Evolutionary conservation across 2,329 filamentous ascomycete genomes (phyloP), one percentile per base, ranked within the genome.

Genomic region (Colletotrichum sp.): DNA sequence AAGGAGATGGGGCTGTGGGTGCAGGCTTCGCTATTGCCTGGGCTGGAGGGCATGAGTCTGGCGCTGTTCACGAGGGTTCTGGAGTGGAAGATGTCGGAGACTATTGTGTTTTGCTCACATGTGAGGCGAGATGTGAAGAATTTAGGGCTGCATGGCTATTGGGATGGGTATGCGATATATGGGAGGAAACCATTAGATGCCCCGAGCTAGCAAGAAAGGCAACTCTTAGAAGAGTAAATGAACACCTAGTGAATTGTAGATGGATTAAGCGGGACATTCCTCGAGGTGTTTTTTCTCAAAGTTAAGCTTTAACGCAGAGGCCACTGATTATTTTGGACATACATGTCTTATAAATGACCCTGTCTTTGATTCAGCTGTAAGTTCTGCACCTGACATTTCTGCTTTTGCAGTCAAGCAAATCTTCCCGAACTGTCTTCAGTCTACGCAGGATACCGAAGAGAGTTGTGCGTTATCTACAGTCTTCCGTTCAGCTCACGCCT

Each of bases 1-100:
- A 88, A 87, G 76, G 83, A 86, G 68, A 80, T 87, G 68, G 87
- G 76, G 71, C 60, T 76, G 60, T 78, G 77, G 13, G 62, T 60
- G 49, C 71, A 71, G 67, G 68, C 68, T 4, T 83, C 83, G 7
- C 75, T 81, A 2, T 64, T 74, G 10, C 75, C 72, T 0, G 81
- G 80, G 1, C 67, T 81, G 2, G 76, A 77, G 55, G 73, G 79
- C 1, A 79, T 81, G 36, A 77, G 77, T 0, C 77, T 81, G 26
- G 80, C 80, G 12, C 44, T 81, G 5, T 81, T 81, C 39, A 81
- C 80, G 13, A 60, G 80, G 18, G 77, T 75, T 49, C 72, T 80
- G 5, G 71, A 77, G 12, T 81, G 79, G 79, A 77, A 64, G 5
- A 76, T 76, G 36, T 74, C 80, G 2, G 79, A 81, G 68, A 80